Evolutionary conservation across 148 eudicot species (phyloP).

Genomic region (Limonium bicolor): DNA sequence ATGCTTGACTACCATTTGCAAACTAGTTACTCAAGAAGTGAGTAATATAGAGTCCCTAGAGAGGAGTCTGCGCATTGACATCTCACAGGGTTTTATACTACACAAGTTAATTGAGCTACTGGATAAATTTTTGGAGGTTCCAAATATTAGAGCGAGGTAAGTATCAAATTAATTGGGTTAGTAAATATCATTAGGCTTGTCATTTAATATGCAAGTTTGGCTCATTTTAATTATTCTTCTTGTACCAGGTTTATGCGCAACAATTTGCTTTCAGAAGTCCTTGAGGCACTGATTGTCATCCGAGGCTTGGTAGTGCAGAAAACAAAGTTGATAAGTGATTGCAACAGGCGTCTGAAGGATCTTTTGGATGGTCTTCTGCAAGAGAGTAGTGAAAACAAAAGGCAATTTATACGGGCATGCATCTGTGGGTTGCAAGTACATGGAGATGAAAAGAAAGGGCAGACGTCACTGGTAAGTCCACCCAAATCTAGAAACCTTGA

Average conservation of each 20-base stretch:
- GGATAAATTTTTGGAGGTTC: conserved; percentile 90
- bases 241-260: conserved; percentile 79
- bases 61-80: conserved; percentile 92
- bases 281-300: conserved; percentile 86
- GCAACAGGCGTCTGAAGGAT: conserved; percentile 81
- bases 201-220: not conserved
- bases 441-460: conserved; percentile 80
- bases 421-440: conserved; percentile 81
- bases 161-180: conserved; percentile 1
- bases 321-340: conserved; percentile 92
- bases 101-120: conserved; percentile 98
- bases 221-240: conserved; percentile 5
- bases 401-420: conserved; percentile 84
- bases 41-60: conserved; percentile 70
- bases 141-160: conserved; percentile 92
- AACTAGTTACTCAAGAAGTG: conserved; percentile 85
- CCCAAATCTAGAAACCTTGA: too few relatives aligned
- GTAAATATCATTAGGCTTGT: not conserved
- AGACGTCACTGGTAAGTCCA: conserved; percentile 75
- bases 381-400: conserved; percentile 88
- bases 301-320: conserved; percentile 96
- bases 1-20: conserved; percentile 60
- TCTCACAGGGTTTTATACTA: conserved; percentile 97
- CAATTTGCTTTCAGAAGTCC: conserved; percentile 79
- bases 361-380: conserved; percentile 89